Evolutionary conservation across 257 asterid genomes (phyloP).

Genomic region (Lycium ferocissimum): DNA sequence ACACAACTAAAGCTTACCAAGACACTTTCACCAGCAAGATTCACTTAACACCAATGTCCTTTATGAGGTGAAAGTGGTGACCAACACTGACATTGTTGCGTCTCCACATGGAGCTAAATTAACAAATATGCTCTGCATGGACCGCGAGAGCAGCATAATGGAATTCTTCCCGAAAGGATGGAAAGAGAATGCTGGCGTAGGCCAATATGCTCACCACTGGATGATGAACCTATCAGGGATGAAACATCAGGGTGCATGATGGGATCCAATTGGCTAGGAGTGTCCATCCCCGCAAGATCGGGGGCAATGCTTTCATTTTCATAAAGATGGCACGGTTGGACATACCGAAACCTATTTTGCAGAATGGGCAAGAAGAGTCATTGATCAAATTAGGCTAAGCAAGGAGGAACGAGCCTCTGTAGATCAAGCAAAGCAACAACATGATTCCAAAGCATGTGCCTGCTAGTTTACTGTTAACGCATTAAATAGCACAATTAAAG

Average conservation of each 20-base stretch:
- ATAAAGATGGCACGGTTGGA: slow-evolving; percentile 46
- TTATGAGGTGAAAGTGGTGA: slow-evolving; percentile 44
- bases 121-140: slow-evolving; percentile 49
- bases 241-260: slow-evolving; percentile 51
- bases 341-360: slow-evolving; percentile 45
- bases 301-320: slow-evolving; percentile 37
- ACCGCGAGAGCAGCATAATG: slow-evolving; percentile 42
- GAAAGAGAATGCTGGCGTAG: slow-evolving; percentile 41
- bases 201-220: slow-evolving; percentile 49
- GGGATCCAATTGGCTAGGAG: slow-evolving; percentile 43
- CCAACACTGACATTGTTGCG: slow-evolving; percentile 44
- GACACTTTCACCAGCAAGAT: slow-evolving; percentile 9
- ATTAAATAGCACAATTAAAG: background rate
- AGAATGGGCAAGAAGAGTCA: slow-evolving; percentile 45
- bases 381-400: slow-evolving; percentile 34
- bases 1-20: slow-evolving; percentile 1
- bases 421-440: slow-evolving; percentile 25
- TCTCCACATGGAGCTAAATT: slow-evolving; percentile 52
- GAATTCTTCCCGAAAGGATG: slow-evolving; percentile 55
- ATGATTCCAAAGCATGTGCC: slow-evolving; percentile 27
- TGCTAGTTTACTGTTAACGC: slow-evolving; percentile 26
- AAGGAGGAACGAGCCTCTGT: slow-evolving; percentile 33
- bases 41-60: background rate
- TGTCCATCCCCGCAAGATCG: slow-evolving; percentile 41
- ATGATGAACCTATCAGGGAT: slow-evolving; percentile 45